These are phyloP conservation scores for Selenicereus undatus DNA, from an alignment of 148 eudicot species.

Conservation along the genomic window DNA sequence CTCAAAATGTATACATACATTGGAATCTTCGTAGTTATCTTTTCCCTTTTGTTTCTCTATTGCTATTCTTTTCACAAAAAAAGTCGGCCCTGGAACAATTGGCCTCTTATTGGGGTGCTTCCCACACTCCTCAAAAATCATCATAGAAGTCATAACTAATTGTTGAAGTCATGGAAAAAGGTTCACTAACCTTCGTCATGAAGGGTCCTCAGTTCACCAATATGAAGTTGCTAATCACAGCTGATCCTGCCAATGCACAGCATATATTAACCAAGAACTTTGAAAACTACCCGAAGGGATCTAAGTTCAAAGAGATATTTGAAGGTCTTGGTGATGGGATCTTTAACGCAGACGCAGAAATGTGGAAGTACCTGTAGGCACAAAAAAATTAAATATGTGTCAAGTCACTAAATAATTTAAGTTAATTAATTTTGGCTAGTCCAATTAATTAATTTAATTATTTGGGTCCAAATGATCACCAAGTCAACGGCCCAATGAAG, in stretches of 20 bases:
- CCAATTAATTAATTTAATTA: too few species aligned
- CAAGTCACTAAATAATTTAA: too few species aligned
- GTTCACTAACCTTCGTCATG: conserved; percentile 22
- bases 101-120: background rate
- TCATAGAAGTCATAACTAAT: background rate
- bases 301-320: conserved; percentile 38
- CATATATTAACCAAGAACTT: background rate
- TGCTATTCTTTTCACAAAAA: background rate
- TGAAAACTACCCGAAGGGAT: conserved; percentile 39
- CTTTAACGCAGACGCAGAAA: conserved; percentile 37
- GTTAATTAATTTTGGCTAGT: too few species aligned
- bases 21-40: background rate
- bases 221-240: background rate
- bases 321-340: conserved; percentile 52
- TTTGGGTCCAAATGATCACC: too few species aligned
- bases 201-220: conserved; percentile 49
- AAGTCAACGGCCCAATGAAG: too few species aligned
- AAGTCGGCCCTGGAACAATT: too few species aligned
- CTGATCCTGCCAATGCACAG: background rate
- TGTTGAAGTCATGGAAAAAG: background rate
- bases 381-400: too few species aligned
- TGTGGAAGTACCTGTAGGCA: conserved; percentile 25
- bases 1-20: background rate
- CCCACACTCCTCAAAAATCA: background rate
- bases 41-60: background rate